phyloP scores from a whole-genome alignment of 148 eudicot species.

The Mesembryanthemum crystallinum region DNA sequence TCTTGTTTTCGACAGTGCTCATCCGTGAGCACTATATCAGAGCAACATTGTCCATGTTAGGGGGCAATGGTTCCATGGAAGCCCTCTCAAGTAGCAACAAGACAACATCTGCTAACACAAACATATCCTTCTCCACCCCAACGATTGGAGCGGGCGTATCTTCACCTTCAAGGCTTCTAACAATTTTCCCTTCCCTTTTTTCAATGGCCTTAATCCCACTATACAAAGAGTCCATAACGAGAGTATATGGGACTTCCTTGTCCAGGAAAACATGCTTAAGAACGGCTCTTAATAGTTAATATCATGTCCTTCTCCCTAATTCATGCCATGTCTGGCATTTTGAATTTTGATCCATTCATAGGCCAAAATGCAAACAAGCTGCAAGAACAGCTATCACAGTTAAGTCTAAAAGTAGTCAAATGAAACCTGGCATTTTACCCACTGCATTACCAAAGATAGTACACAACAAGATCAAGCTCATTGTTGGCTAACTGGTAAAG shows the following conservation, averaged over 20 bases:
- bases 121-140: slow-evolving; percentile 63
- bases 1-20: slow-evolving; percentile 17
- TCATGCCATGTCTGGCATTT: slow-evolving; percentile 68
- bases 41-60: slow-evolving; percentile 90
- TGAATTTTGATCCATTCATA: slow-evolving; percentile 74
- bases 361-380: slow-evolving; percentile 91
- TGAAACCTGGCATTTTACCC: neutral
- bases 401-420: neutral
- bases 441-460: neutral
- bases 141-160: slow-evolving; percentile 68
- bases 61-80: slow-evolving; percentile 83
- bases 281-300: slow-evolving; percentile 62
- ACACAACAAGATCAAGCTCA: neutral
- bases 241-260: slow-evolving; percentile 90
- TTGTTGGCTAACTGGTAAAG: slow-evolving; percentile 23
- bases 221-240: slow-evolving; percentile 91
- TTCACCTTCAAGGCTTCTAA: slow-evolving; percentile 53
- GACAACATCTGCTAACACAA: slow-evolving; percentile 81
- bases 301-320: slow-evolving; percentile 70
- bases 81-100: slow-evolving; percentile 73
- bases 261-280: slow-evolving; percentile 86
- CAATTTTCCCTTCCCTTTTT: slow-evolving; percentile 52
- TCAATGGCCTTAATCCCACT: slow-evolving; percentile 96
- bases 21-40: slow-evolving; percentile 81
- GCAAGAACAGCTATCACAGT: slow-evolving; percentile 19